Percentiles rank a stretch among this genome's conserved stretches.
Evolutionary conservation across 495 filamentous ascomycete species (phyloP).

Genomic region (Niebla homalea): DNA sequence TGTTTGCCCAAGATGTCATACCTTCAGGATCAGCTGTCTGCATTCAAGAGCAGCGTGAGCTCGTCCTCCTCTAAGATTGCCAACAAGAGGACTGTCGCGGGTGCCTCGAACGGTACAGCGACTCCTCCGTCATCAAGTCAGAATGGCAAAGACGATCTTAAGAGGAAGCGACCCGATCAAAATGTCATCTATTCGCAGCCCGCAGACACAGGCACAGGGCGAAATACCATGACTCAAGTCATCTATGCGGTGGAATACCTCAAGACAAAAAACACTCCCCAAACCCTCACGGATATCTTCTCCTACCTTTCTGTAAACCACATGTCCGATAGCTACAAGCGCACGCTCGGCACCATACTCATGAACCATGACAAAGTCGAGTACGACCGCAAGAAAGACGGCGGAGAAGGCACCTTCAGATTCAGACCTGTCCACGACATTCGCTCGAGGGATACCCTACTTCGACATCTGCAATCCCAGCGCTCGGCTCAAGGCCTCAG

Average conservation of each 20-base stretch:
- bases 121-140: slow-evolving; percentile 26
- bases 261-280: slow-evolving; percentile 55
- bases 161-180: slow-evolving; percentile 44
- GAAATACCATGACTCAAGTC: slow-evolving; percentile 71
- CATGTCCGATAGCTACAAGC: slow-evolving; percentile 32
- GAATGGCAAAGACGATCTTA: slow-evolving; percentile 29
- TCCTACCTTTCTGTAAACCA: slow-evolving; percentile 59
- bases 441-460: slow-evolving; percentile 55
- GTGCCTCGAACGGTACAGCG: slow-evolving; percentile 22
- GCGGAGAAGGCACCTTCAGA: slow-evolving; percentile 53
- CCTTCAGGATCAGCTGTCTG: slow-evolving; percentile 34
- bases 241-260: slow-evolving; percentile 73
- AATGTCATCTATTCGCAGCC: slow-evolving; percentile 66
- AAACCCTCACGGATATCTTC: slow-evolving; percentile 60
- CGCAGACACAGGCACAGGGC: slow-evolving; percentile 59
- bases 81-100: slow-evolving; percentile 29
- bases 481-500: slow-evolving; percentile 65
- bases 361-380: slow-evolving; percentile 52
- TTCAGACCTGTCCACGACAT: slow-evolving; percentile 75
- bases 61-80: slow-evolving; percentile 34
- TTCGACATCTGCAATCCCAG: slow-evolving; percentile 66
- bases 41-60: slow-evolving; percentile 34
- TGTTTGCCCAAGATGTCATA: slow-evolving; percentile 29
- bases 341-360: slow-evolving; percentile 35
- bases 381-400: slow-evolving; percentile 47